phyloP scores from a whole-genome alignment of 441 rosid species.

The Aleurites moluccanus region DNA sequence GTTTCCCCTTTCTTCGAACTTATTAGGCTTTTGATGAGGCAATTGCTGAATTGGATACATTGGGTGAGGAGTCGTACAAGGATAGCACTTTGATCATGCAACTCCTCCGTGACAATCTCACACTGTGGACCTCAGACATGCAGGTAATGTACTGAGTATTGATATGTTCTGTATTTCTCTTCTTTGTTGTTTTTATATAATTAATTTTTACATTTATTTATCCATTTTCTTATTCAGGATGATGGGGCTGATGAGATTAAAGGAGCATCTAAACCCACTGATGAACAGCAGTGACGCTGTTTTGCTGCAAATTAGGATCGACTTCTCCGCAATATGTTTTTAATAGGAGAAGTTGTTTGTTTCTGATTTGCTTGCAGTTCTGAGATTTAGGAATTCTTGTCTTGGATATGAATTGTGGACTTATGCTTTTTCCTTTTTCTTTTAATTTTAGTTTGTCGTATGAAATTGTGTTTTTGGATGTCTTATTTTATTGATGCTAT shows the following conservation, averaged over 20 bases:
- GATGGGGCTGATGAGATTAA: slow-evolving; percentile 89
- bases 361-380: slow-evolving; percentile 35
- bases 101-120: slow-evolving; percentile 92
- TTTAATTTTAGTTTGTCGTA: slow-evolving; percentile 11
- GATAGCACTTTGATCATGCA: slow-evolving; percentile 96
- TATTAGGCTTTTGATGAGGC: slow-evolving; percentile 92
- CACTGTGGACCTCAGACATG: slow-evolving; percentile 92
- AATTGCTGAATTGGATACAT: slow-evolving; percentile 82
- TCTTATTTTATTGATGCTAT: slow-evolving; percentile 15
- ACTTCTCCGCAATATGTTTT: slow-evolving; percentile 56
- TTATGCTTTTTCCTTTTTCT: slow-evolving; percentile 4
- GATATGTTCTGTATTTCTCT: background rate
- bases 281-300: slow-evolving; percentile 39
- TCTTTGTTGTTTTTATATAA: background rate
- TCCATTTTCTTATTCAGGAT: slow-evolving; percentile 42
- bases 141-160: slow-evolving; percentile 37
- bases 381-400: slow-evolving; percentile 38
- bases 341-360: slow-evolving; percentile 49
- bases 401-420: slow-evolving; percentile 37
- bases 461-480: slow-evolving; percentile 26
- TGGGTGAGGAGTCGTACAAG: slow-evolving; percentile 96
- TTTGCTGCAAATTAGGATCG: slow-evolving; percentile 34
- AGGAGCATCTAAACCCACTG: slow-evolving; percentile 69
- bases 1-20: background rate
- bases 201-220: background rate